Evolutionary conservation across 2,329 filamentous ascomycete species (phyloP).

Genomic region (Curvularia eragrostidis): DNA sequence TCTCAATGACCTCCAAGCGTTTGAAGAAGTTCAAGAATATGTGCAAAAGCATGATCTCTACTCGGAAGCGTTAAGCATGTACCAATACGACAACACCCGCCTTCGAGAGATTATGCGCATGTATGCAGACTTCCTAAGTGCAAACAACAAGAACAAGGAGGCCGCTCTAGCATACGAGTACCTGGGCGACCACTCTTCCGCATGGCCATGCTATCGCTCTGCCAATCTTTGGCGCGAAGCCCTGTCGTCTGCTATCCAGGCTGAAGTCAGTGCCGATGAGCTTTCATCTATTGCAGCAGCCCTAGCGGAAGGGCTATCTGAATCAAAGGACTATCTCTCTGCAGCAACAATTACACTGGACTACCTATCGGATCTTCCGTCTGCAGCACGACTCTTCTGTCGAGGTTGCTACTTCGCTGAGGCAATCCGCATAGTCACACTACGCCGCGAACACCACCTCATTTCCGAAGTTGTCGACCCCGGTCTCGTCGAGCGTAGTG

Average conservation of each 20-base stretch:
- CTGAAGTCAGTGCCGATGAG: slow-evolving; percentile 63
- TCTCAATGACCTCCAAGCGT: slow-evolving; percentile 74
- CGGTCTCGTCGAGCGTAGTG: slow-evolving; percentile 80
- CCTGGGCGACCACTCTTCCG: slow-evolving; percentile 73
- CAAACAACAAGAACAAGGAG: slow-evolving; percentile 78
- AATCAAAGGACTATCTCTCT: slow-evolving; percentile 81
- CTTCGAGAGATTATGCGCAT: slow-evolving; percentile 73
- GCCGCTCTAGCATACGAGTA: slow-evolving; percentile 92
- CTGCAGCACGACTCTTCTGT: slow-evolving; percentile 79
- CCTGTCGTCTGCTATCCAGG: slow-evolving; percentile 76
- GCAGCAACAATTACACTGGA: slow-evolving; percentile 83
- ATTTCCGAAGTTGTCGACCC: slow-evolving; percentile 74
- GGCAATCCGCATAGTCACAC: slow-evolving; percentile 77
- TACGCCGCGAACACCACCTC: slow-evolving; percentile 66
- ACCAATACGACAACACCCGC: slow-evolving; percentile 77
- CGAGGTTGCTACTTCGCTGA: slow-evolving; percentile 87
- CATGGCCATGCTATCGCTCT: slow-evolving; percentile 82
- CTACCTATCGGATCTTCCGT: slow-evolving; percentile 75
- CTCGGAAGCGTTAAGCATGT: slow-evolving; percentile 75
- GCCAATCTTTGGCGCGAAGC: slow-evolving; percentile 92
- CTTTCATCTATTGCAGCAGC: slow-evolving; percentile 72
- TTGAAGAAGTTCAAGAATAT: slow-evolving; percentile 81
- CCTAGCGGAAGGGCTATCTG: slow-evolving; percentile 79
- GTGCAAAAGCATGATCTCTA: slow-evolving; percentile 81
- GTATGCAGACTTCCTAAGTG: slow-evolving; percentile 80